These are phyloP conservation scores for Barbarea vulgaris DNA, from an alignment of 345 rosid species.

Conservation along the genomic window DNA sequence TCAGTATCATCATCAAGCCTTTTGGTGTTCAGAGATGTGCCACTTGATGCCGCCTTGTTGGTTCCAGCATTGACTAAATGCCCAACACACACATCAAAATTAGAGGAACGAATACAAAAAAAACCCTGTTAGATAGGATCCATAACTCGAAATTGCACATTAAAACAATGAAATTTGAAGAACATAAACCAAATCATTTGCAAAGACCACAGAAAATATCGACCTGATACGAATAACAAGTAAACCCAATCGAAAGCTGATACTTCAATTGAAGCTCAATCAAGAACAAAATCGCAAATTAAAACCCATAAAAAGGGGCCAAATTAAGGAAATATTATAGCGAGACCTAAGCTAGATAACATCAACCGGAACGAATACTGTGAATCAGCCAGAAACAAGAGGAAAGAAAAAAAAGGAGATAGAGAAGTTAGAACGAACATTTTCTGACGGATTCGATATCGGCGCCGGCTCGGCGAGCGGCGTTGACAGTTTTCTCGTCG, in stretches of 20 bases:
- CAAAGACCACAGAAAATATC: neutral
- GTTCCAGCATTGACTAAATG: conserved; percentile 82
- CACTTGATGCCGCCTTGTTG: conserved; percentile 90
- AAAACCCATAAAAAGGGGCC: neutral
- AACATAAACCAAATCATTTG: neutral
- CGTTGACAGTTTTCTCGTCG: conserved; percentile 86
- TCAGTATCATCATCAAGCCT: conserved; percentile 95
- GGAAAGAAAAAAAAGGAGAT: neutral
- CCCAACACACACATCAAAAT: conserved; percentile 11
- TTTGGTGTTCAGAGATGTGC: conserved; percentile 89
- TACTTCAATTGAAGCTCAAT: neutral
- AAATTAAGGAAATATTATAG: conserved; percentile 13
- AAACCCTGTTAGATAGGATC: conserved; percentile 5
- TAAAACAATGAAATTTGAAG: neutral
- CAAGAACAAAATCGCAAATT: neutral
- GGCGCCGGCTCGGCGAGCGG: conserved; percentile 84
- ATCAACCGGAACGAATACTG: neutral
- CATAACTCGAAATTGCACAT: neutral
- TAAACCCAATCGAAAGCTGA: neutral
- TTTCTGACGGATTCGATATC: conserved; percentile 71
- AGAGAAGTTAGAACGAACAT: conserved; percentile 46
- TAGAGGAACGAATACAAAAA: neutral
- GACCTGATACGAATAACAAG: neutral
- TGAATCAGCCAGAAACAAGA: neutral
- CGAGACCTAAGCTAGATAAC: neutral